These are phyloP conservation scores for Exophiala sideris DNA, from an alignment of 2,329 filamentous ascomycete species.

Conservation along the genomic window DNA sequence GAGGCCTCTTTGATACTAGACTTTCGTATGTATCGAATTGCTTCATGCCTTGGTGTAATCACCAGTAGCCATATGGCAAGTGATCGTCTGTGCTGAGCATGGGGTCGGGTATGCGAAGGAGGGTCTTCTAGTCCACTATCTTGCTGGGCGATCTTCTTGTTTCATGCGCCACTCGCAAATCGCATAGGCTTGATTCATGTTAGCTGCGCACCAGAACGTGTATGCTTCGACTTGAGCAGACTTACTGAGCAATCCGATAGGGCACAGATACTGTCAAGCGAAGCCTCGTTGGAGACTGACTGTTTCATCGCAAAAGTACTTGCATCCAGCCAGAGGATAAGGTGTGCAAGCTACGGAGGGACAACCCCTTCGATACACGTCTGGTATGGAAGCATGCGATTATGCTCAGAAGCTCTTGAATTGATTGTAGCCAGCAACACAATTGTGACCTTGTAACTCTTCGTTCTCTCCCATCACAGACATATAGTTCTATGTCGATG, in stretches of 20 bases:
- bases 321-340: slow-evolving; percentile 45
- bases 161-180: slow-evolving; percentile 40
- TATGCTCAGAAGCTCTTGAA: slow-evolving; percentile 50
- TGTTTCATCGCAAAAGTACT: slow-evolving; percentile 47
- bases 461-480: slow-evolving; percentile 47
- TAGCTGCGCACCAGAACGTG: not conserved
- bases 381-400: slow-evolving; percentile 46
- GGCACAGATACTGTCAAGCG: slow-evolving; percentile 47
- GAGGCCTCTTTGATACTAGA: slow-evolving; percentile 45
- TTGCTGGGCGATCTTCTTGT: slow-evolving; percentile 41
- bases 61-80: no score
- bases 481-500: no score
- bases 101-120: slow-evolving; percentile 47
- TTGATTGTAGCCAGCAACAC: slow-evolving; percentile 51
- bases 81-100: slow-evolving; percentile 36
- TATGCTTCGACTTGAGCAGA: no score
- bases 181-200: slow-evolving; percentile 33
- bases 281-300: slow-evolving; percentile 39
- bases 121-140: slow-evolving; percentile 44
- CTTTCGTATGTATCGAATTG: no score
- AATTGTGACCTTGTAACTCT: slow-evolving; percentile 45
- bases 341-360: slow-evolving; percentile 43
- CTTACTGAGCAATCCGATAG: slow-evolving; percentile 36
- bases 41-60: no score
- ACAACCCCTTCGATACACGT: slow-evolving; percentile 46